These are phyloP conservation scores for Gardenia jasminoides DNA, from an alignment of 257 asterid species.

Conservation along the genomic window DNA sequence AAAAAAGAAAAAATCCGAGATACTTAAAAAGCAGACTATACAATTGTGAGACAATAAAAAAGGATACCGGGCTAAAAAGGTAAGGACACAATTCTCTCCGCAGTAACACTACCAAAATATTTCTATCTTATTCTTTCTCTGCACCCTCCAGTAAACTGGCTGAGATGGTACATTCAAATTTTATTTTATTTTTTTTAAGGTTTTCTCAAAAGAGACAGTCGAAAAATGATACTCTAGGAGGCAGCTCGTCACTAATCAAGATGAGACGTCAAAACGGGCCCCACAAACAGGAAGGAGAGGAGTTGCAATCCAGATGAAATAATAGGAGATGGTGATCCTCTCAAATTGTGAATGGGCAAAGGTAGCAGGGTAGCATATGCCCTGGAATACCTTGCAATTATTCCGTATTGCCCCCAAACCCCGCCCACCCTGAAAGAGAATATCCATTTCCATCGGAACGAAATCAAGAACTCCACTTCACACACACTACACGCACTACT, in stretches of 20 bases:
- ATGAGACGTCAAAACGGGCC: neutral
- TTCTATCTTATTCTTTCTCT: no score
- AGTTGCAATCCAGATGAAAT: neutral
- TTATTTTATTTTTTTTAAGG: no score
- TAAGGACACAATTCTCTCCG: no score
- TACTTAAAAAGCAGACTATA: no score
- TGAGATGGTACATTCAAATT: no score
- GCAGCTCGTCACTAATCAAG: neutral
- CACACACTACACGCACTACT: neutral
- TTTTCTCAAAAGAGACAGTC: no score
- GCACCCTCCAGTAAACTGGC: no score
- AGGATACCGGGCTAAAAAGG: neutral
- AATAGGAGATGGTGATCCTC: neutral
- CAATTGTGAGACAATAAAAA: neutral
- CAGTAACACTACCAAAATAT: no score
- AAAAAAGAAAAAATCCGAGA: neutral
- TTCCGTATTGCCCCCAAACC: conserved; percentile 11
- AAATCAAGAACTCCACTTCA: neutral
- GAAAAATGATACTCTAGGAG: no score
- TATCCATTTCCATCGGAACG: conserved; percentile 52
- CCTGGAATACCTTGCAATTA: conserved; percentile 18
- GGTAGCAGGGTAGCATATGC: conserved; percentile 38
- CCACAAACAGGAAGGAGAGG: neutral
- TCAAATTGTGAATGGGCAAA: neutral
- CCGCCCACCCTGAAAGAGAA: conserved; percentile 17